phyloP scores from a whole-genome alignment of 768 basidiomycete species.

The Amanita jacksonii region DNA sequence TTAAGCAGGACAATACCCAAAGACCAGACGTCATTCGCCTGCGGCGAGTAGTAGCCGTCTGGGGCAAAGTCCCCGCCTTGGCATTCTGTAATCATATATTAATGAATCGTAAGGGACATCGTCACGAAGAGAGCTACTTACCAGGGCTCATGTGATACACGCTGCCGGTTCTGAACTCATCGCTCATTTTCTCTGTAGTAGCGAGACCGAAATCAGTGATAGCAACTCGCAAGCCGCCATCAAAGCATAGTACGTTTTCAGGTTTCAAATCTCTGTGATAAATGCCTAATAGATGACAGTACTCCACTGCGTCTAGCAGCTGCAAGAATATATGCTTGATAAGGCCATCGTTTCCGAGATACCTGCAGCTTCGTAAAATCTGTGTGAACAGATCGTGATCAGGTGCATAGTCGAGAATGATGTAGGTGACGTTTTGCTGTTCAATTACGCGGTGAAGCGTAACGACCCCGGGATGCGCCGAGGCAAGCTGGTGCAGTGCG shows the following conservation, averaged over 20 bases:
- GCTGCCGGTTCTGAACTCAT: constrained; percentile 91
- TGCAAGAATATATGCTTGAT: constrained; percentile 94
- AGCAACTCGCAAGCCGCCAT: constrained; percentile 71
- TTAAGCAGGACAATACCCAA: constrained; percentile 96
- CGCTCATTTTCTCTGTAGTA: constrained; percentile 78
- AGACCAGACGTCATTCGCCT: constrained; percentile 94
- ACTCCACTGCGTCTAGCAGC: constrained; percentile 89
- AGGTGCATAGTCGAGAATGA: constrained; percentile 91
- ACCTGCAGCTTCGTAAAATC: constrained; percentile 74
- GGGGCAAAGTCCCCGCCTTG: constrained; percentile 76
- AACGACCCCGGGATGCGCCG: constrained; percentile 78
- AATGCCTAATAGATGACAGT: constrained; percentile 88
- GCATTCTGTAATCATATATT: constrained; percentile 53
- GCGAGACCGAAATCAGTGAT: constrained; percentile 96
- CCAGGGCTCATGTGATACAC: constrained; percentile 98
- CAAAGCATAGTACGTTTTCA: constrained; percentile 88
- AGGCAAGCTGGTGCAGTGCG: constrained; percentile 71
- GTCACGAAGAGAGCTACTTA: constrained; percentile 21
- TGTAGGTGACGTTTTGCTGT: constrained; percentile 75
- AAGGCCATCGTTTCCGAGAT: constrained; percentile 79
- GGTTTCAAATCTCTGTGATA: constrained; percentile 98
- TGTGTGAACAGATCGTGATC: constrained; percentile 96
- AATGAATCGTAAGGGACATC: not conserved
- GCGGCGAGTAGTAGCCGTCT: constrained; percentile 73
- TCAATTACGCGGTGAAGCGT: constrained; percentile 90